Conservation (phyloP, 352 stramenopile genomes). For the Sclerospora graminicola region DNA sequence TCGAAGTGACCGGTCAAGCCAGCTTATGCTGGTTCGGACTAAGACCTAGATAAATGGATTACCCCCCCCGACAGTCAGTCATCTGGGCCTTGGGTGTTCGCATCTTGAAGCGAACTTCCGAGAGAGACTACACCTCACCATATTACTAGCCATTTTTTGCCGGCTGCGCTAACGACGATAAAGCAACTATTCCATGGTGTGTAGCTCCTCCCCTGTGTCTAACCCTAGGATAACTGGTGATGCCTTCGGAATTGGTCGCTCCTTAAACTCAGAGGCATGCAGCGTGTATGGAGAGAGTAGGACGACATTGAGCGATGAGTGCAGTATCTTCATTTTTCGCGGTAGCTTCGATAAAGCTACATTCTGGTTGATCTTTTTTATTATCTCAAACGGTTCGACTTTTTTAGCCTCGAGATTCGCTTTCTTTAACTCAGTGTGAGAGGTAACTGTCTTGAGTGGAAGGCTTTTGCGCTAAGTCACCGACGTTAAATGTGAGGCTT, state of each 20-base stretch:
- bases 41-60: no score
- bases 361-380: not conserved
- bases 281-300: not conserved
- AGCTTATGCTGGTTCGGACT: no score
- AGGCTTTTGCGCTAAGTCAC: slow-evolving; percentile 1
- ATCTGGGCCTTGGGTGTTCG: no score
- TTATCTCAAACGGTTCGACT: not conserved
- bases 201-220: no score
- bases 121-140: no score
- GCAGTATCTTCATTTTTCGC: not conserved
- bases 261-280: not conserved
- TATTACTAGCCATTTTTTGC: no score
- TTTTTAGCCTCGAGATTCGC: not conserved
- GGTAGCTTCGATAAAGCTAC: not conserved
- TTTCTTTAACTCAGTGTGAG: not conserved
- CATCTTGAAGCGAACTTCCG: no score
- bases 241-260: not conserved
- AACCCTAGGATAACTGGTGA: not conserved
- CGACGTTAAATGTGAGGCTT: slow-evolving; percentile 8
- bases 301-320: not conserved
- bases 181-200: no score
- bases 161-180: no score
- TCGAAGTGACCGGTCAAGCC: no score
- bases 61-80: no score
- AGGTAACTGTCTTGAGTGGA: not conserved